Base-by-base conservation (phyloP, 371 early-diverging fungal species). In the Zopfochytrium polystomum region DNA sequence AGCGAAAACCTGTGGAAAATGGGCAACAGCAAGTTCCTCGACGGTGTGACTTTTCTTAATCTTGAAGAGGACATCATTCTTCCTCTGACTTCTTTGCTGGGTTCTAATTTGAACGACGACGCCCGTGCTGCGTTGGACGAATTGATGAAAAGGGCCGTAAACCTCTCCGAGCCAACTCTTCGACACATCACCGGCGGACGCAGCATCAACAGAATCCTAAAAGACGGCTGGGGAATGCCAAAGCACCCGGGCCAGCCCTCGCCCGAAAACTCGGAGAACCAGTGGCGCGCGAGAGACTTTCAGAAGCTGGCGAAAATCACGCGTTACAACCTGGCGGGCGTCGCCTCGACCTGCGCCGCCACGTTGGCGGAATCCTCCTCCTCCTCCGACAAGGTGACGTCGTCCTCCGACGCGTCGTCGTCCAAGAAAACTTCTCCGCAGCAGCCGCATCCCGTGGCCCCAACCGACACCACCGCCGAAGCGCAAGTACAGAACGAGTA, bases 111-210 rank as follows among this genome's bases (percentile, higher is more conserved):
- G 58, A 84, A 84, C 0, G 83, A 83, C 23, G 81, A 84, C 25
- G 89, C 90, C 0, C 65, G 88, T 2, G 74, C 76, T 9, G 87
- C 89, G 1, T 58, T 91, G 50, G 89, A 90, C 52, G 81, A 81
- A 31, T 81, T 84, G 4, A 80, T 90, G 60, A 60, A 68, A 0
- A 77, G 78, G 0, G 63, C 25, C 3, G 27, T 7, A 5, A 25
- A 9, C 9, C 13, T 54, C n/a, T 47, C 33, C 26, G 63, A 63
- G 20, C 23, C 44, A 15, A 55, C 22, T 32, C 32, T 70, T 34
- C 27, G 63, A n/a, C 33, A 62, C 13, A 60, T 72, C 2, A 56
- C 62, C 47, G 72, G 68, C 26, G 70, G 62, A 13, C 50, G 53
- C 30, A 68, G 63, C 43, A 65, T 67, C n/a, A 46, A 65, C 49